A percentile compares a stretch with the other conserved stretches of the same genome.
phyloP scores from a whole-genome alignment of 495 filamentous ascomycete species.

The Sordaria brevicollis region DNA sequence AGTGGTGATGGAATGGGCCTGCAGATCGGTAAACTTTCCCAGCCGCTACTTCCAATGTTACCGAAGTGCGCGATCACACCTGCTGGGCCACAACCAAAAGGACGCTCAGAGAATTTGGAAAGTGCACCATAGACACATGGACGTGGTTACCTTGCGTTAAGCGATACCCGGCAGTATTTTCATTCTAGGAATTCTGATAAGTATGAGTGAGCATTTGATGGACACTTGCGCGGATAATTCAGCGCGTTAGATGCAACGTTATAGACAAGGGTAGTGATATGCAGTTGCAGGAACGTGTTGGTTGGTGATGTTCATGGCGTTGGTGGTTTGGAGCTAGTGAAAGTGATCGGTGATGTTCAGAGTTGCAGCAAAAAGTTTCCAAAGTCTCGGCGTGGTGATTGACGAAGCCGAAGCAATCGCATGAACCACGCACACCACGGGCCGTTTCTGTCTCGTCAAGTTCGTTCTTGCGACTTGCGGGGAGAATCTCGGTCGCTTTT shows the following conservation, averaged over 20 bases:
- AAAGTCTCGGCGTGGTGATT: background rate
- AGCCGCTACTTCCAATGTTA: background rate
- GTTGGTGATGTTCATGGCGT: background rate
- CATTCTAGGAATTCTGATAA: background rate
- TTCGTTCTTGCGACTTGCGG: background rate
- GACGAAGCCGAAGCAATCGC: background rate
- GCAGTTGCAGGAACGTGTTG: background rate
- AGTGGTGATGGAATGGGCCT: background rate
- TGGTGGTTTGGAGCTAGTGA: background rate
- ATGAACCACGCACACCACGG: background rate
- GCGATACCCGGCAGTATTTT: background rate
- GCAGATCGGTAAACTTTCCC: background rate
- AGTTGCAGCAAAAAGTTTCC: background rate
- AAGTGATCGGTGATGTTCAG: background rate
- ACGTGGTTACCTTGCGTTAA: background rate
- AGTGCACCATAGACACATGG: background rate
- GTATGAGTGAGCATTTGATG: background rate
- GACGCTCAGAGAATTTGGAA: background rate
- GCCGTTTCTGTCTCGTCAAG: background rate
- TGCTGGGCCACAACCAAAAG: background rate
- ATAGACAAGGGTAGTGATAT: background rate
- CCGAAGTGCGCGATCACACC: background rate
- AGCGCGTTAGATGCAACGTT: background rate
- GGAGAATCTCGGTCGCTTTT: conserved; percentile 4
- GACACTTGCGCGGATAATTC: background rate